Evolutionary conservation across 768 basidiomycete species (phyloP).

Genomic region (Kwoniella shandongensis): DNA sequence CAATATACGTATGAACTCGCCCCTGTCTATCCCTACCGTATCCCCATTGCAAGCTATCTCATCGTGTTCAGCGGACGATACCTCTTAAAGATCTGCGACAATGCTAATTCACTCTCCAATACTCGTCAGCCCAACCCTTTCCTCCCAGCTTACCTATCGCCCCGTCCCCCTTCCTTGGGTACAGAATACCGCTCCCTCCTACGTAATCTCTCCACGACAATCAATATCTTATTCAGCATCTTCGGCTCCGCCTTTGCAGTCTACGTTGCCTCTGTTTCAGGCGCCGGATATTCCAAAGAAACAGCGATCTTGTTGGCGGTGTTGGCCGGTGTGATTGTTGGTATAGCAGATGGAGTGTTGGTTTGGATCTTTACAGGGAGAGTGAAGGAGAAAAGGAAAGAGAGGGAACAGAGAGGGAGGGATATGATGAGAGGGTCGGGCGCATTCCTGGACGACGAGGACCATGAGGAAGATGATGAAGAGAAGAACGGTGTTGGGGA

Average conservation of each 20-base stretch:
- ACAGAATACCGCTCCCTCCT: slow-evolving; percentile 32
- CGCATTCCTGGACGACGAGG: not conserved
- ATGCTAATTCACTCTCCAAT: too few relatives aligned
- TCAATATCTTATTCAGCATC: slow-evolving; percentile 48
- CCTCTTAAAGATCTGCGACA: too few relatives aligned
- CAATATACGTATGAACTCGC: not conserved
- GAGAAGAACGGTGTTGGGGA: not conserved
- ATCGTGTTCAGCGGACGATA: too few relatives aligned
- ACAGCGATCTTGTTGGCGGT: slow-evolving; percentile 30
- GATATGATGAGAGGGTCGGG: slow-evolving; percentile 21
- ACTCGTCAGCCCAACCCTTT: slow-evolving; percentile 28
- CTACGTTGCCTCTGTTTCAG: slow-evolving; percentile 29
- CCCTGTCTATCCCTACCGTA: not conserved
- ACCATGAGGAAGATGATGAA: not conserved
- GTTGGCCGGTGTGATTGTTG: slow-evolving; percentile 34
- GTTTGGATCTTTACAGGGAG: slow-evolving; percentile 32
- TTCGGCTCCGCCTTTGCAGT: slow-evolving; percentile 40
- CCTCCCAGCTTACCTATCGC: slow-evolving; percentile 37
- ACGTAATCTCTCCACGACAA: slow-evolving; percentile 28
- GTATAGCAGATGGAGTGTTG: slow-evolving; percentile 36
- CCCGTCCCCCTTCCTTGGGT: slow-evolving; percentile 21
- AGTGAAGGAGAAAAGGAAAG: slow-evolving; percentile 20
- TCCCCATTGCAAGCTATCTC: too few relatives aligned
- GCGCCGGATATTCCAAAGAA: slow-evolving; percentile 37
- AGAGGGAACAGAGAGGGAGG: not conserved